A percentile compares a stretch with the other conserved stretches of the same genome.
Evolutionary conservation across 176 grass and related monocot species (phyloP).

Genomic region (Eremochloa ophiuroides): DNA sequence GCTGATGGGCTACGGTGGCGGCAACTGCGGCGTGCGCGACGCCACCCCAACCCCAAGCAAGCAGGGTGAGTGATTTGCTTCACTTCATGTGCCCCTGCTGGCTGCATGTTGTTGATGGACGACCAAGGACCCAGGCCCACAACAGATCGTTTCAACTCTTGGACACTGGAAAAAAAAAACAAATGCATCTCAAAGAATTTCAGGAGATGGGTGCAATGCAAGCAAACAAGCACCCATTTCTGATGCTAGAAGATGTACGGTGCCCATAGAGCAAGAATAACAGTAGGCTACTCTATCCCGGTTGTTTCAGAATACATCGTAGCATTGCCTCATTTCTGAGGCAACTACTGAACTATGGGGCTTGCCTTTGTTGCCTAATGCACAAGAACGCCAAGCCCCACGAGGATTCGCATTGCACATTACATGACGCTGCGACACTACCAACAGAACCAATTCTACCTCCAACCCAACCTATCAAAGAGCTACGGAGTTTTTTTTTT

Average conservation of each 20-base stretch:
- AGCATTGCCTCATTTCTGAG: neutral
- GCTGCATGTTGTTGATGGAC: too few species aligned
- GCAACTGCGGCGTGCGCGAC: neutral
- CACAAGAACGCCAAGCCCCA: neutral
- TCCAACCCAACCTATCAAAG: neutral
- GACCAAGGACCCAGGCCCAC: too few species aligned
- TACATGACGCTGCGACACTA: neutral
- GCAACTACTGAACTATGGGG: neutral
- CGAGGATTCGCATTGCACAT: neutral
- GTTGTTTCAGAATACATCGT: neutral
- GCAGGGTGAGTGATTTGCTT: neutral
- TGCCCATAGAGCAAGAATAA: neutral
- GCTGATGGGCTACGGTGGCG: neutral
- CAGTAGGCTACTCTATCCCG: neutral
- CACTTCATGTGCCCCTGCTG: neutral
- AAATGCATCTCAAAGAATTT: too few species aligned
- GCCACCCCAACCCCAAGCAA: neutral
- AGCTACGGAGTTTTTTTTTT: neutral
- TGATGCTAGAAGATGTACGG: neutral
- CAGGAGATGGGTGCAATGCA: too few species aligned
- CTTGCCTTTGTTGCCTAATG: neutral
- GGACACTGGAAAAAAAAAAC: neutral
- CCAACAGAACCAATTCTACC: neutral
- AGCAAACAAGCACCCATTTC: neutral
- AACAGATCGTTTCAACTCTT: neutral